phyloP scores from a whole-genome alignment of 495 filamentous ascomycete species.

The Achaetomiella virescens region DNA sequence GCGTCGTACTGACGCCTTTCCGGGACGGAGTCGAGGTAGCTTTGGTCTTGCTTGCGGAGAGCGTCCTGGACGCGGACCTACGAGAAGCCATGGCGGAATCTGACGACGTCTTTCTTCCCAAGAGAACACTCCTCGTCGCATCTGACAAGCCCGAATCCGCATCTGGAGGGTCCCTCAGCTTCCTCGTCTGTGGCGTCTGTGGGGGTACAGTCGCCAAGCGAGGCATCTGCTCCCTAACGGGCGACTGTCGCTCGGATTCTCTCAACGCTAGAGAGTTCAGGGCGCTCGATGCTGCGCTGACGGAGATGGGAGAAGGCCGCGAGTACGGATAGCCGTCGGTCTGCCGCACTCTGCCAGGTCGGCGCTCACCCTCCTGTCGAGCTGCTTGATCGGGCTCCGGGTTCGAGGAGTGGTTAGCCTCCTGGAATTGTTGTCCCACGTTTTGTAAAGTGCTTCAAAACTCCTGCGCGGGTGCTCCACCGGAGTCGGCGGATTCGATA shows the following conservation, averaged over 20 bases:
- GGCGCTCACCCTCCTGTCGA: slow-evolving; percentile 18
- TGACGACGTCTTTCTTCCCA: slow-evolving; percentile 13
- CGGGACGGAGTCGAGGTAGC: slow-evolving; percentile 4
- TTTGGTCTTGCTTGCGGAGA: slow-evolving; percentile 7
- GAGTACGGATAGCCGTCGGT: slow-evolving; percentile 20
- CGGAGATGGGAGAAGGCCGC: slow-evolving; percentile 33
- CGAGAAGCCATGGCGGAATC: slow-evolving; percentile 17
- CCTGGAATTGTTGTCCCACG: slow-evolving; percentile 44
- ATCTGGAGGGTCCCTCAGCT: slow-evolving; percentile 11
- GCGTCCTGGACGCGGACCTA: slow-evolving; percentile 6
- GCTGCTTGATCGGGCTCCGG: slow-evolving; percentile 18
- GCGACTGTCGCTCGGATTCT: slow-evolving; percentile 17
- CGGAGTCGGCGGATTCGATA: slow-evolving; percentile 18
- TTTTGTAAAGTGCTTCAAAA: slow-evolving; percentile 20
- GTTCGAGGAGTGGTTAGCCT: slow-evolving; percentile 30
- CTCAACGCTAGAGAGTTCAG: slow-evolving; percentile 30
- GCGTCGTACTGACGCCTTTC: slow-evolving; percentile 7
- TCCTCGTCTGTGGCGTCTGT: slow-evolving; percentile 12
- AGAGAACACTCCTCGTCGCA: not conserved
- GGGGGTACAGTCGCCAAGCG: slow-evolving; percentile 14
- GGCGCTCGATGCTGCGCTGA: slow-evolving; percentile 45
- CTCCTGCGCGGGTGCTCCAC: slow-evolving; percentile 24
- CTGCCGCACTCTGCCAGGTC: slow-evolving; percentile 20
- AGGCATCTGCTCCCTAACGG: slow-evolving; percentile 10
- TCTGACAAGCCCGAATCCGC: not conserved